Percentiles rank a stretch among this genome's conserved stretches.
These are phyloP conservation scores for Mesotaenium endlicherianum DNA, from an alignment of 139 green algal genomes.

Conservation along the genomic window DNA sequence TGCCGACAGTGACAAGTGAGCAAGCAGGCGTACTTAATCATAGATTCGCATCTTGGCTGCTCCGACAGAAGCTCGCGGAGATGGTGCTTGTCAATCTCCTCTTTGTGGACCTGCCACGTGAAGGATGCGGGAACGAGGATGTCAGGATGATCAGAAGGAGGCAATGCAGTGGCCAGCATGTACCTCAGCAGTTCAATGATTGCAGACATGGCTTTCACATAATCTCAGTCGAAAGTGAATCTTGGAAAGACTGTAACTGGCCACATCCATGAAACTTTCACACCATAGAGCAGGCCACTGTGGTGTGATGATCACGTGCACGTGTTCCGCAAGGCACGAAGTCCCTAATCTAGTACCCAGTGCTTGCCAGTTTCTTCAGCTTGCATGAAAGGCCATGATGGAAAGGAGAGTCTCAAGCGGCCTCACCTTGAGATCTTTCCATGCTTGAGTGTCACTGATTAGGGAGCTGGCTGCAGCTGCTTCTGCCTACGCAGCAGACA, in stretches of 20 bases:
- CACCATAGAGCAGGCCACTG: neutral
- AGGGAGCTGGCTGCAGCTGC: neutral
- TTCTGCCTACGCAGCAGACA: too few species aligned
- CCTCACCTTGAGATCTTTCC: conserved; percentile 10
- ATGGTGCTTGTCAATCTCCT: conserved; percentile 29
- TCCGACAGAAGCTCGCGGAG: conserved; percentile 44
- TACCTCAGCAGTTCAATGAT: neutral
- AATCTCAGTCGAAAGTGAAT: neutral
- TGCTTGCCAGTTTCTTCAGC: neutral
- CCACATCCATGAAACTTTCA: neutral
- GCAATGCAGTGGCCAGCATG: too few species aligned
- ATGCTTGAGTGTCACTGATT: conserved; percentile 3
- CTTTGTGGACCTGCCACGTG: conserved; percentile 37
- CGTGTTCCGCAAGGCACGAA: too few species aligned
- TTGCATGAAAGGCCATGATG: neutral
- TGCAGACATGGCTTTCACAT: neutral
- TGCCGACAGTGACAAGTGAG: conserved; percentile 4
- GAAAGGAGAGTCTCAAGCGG: neutral
- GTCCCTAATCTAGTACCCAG: too few species aligned
- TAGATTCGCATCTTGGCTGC: conserved; percentile 13
- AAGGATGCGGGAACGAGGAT: neutral
- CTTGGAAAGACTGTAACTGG: neutral
- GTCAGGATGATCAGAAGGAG: neutral
- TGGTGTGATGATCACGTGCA: too few species aligned
- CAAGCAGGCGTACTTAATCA: conserved; percentile 48